phyloP scores from a whole-genome alignment of 73 alveolate genomes.

The Paramecium sonneborni region DNA sequence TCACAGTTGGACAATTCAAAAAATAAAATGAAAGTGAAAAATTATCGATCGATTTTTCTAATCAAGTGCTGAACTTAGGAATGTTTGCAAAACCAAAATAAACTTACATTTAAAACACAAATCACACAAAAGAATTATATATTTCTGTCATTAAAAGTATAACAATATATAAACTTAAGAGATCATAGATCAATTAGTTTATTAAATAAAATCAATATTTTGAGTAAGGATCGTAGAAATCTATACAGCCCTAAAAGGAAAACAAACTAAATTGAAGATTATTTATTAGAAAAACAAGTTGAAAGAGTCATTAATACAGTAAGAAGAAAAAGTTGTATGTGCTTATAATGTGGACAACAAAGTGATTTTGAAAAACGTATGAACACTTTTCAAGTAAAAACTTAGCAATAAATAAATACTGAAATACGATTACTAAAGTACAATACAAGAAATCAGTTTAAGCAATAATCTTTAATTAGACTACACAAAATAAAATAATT shows the following conservation, averaged over 20 bases:
- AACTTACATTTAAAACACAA: background rate
- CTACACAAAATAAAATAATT: slow-evolving; percentile 5
- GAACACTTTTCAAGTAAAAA: background rate
- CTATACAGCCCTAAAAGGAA: background rate
- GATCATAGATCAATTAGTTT: background rate
- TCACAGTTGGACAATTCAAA: background rate
- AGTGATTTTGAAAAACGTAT: background rate
- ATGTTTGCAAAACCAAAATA: background rate
- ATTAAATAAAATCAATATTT: background rate
- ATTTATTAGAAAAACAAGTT: background rate
- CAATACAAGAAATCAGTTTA: background rate
- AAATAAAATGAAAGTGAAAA: background rate
- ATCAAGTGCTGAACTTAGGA: background rate
- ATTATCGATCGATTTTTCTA: background rate
- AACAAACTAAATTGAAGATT: background rate
- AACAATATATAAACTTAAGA: background rate
- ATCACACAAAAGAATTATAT: background rate
- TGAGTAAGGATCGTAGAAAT: background rate
- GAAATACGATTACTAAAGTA: background rate
- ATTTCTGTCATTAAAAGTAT: background rate
- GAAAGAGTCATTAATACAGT: background rate
- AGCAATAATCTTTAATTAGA: background rate
- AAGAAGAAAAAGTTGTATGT: background rate
- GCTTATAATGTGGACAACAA: background rate
- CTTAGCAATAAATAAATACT: background rate